Percentiles rank a stretch among this genome's conserved stretches.
These are phyloP conservation scores for Hordeum vulgare DNA, from an alignment of 176 grass and related monocot species.

Conservation along the genomic window DNA sequence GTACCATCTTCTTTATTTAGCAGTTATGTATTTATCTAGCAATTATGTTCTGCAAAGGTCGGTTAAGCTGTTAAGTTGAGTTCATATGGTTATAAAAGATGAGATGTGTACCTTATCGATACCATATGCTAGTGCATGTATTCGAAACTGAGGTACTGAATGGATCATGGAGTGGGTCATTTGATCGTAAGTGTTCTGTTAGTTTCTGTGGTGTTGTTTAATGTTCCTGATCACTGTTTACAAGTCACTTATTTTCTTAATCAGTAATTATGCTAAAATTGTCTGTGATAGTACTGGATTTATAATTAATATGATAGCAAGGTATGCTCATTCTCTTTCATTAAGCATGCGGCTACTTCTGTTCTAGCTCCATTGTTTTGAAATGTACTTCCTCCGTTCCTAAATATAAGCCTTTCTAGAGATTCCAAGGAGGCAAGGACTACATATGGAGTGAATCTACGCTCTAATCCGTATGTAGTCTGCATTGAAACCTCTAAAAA, in stretches of 20 bases:
- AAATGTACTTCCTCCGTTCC: neutral
- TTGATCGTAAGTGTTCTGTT: neutral
- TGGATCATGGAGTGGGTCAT: neutral
- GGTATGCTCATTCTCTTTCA: neutral
- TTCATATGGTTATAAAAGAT: neutral
- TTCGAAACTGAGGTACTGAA: neutral
- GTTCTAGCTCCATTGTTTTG: neutral
- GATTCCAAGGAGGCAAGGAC: no score
- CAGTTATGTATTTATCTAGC: neutral
- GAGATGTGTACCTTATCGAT: neutral
- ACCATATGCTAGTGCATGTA: neutral
- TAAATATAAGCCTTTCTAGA: no score
- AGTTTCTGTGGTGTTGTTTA: neutral
- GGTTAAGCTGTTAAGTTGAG: neutral
- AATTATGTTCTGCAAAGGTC: neutral
- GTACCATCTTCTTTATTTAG: neutral
- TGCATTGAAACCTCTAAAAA: no score
- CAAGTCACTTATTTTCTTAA: neutral
- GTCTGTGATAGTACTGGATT: neutral
- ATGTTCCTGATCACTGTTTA: neutral
- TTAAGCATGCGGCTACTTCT: neutral
- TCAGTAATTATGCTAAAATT: neutral
- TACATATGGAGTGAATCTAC: no score
- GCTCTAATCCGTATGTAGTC: no score
- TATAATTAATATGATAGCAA: neutral